phyloP scores from a whole-genome alignment of 768 basidiomycete genomes.

The Steccherinum ochraceum region DNA sequence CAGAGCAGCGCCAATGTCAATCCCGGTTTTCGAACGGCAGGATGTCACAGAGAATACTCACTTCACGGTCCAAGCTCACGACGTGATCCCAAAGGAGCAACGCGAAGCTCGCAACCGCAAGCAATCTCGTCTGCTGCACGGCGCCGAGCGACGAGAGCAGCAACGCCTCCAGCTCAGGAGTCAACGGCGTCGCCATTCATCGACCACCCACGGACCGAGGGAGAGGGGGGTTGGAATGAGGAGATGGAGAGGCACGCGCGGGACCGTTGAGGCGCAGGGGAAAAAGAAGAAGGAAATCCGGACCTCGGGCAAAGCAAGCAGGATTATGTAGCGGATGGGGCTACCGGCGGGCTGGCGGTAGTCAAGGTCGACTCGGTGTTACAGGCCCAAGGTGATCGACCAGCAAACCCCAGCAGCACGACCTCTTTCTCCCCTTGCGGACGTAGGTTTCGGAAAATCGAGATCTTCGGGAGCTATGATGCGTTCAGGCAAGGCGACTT shows the following conservation, averaged over 20 bases:
- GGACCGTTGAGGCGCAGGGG: not conserved
- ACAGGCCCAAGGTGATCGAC: not conserved
- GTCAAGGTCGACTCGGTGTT: not conserved
- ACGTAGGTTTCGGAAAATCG: too few relatives aligned
- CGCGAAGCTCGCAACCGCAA: not conserved
- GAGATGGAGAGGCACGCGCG: too few relatives aligned
- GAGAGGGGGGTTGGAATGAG: too few relatives aligned
- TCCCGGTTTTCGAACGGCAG: not conserved
- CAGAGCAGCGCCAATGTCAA: too few relatives aligned
- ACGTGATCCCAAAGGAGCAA: not conserved
- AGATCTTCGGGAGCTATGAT: too few relatives aligned
- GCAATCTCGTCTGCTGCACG: not conserved
- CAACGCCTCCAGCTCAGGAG: not conserved
- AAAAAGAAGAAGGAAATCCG: not conserved
- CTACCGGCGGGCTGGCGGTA: not conserved
- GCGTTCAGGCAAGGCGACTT: too few relatives aligned
- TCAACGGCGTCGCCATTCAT: not conserved
- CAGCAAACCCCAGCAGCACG: too few relatives aligned
- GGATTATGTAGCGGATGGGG: not conserved
- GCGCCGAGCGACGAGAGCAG: not conserved
- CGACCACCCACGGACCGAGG: not conserved
- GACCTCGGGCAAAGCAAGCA: not conserved
- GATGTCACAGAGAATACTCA: not conserved
- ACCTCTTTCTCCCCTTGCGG: too few relatives aligned
- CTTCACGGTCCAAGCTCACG: not conserved